These are phyloP conservation scores for Kurtzmaniella quercitrusa DNA, from an alignment of 1,139 yeast genomes.

Conservation along the genomic window DNA sequence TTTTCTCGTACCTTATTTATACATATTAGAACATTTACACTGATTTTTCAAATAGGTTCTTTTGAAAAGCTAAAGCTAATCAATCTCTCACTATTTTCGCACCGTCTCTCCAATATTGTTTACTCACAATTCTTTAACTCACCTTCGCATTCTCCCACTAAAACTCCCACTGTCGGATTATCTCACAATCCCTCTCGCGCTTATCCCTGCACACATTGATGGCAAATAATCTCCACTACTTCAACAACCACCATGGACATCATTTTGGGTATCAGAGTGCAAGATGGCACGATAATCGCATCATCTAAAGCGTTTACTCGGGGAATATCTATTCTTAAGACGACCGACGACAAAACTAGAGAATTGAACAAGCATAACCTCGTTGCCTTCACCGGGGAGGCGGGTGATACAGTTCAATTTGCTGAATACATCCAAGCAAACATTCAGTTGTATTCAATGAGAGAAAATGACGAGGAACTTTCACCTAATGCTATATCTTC, in stretches of 20 bases:
- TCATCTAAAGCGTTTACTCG: constrained; percentile 92
- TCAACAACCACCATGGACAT: constrained; percentile 63
- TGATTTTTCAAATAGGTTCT: too few species aligned
- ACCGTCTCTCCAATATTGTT: not conserved
- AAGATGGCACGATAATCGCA: constrained; percentile 80
- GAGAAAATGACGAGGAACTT: constrained; percentile 76
- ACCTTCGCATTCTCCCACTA: not conserved
- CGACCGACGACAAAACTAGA: constrained; percentile 85
- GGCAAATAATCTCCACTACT: not conserved
- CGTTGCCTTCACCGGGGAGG: constrained; percentile 90
- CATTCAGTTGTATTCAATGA: constrained; percentile 79
- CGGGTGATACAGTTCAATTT: constrained; percentile 97
- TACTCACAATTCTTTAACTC: not conserved
- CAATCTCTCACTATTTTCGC: not conserved
- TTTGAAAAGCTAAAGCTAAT: too few species aligned
- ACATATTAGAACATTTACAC: too few species aligned
- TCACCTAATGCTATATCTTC: constrained; percentile 84
- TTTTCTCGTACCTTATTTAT: too few species aligned
- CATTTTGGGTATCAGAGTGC: constrained; percentile 77
- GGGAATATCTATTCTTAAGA: constrained; percentile 86
- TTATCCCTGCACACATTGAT: not conserved
- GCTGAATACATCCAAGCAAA: constrained; percentile 94
- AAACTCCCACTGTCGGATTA: too few species aligned
- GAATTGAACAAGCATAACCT: constrained; percentile 70
- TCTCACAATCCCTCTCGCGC: not conserved